Base-by-base conservation (phyloP, 108 stramenopile genomes). In the Skeletonema potamos region DNA sequence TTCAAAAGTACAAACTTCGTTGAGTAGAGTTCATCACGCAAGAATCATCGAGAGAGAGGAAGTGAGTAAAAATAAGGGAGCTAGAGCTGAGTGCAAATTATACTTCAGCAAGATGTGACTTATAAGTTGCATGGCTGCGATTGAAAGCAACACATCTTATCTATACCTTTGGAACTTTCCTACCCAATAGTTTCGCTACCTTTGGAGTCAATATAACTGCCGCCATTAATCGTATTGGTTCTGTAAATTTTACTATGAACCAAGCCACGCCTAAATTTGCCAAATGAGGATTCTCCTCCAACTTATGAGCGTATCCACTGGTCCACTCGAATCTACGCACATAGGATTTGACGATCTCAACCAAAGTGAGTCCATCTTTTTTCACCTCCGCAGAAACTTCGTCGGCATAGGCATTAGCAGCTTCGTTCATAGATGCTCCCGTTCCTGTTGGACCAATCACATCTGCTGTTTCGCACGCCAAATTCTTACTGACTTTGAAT, bases 241-340 rank as follows among this genome's bases (percentile, higher is more conserved):
- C 97, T 4, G 96, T 95, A 62, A 97, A 92, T 62, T 98, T 98
- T 55, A 88, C 86, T 17, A 89, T 80, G 55, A 97, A 76, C 97
- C 97, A 98, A 5, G 97, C 96, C 7, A 98, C 85, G 10, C 75
- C 96, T 60, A 98, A 86, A 83, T 93, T 96, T 4, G 92, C 92
- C 51, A 87, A 68, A 55, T 83, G 71, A 1, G 96, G 97, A 73
- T 96, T 89, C 51, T 77, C 48, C 58, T 85, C 82, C 36, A 96
- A 61, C 33, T 80, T 69, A 1, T 86, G 90, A 3, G 82, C 90
- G 7, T 76, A 80, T 26, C 77, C 67, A 33, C 74, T 71, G 27
- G 92, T 89, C 77, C 79, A 87, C 10, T 91, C 65, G 68, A 85
- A 93, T 20, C 67, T 73, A 27, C 85, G 70, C 82, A 94, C 62